Percentiles rank a stretch among this genome's conserved stretches.
These are phyloP conservation scores for Salix koriyanagi DNA, from an alignment of 345 rosid species.

Conservation along the genomic window DNA sequence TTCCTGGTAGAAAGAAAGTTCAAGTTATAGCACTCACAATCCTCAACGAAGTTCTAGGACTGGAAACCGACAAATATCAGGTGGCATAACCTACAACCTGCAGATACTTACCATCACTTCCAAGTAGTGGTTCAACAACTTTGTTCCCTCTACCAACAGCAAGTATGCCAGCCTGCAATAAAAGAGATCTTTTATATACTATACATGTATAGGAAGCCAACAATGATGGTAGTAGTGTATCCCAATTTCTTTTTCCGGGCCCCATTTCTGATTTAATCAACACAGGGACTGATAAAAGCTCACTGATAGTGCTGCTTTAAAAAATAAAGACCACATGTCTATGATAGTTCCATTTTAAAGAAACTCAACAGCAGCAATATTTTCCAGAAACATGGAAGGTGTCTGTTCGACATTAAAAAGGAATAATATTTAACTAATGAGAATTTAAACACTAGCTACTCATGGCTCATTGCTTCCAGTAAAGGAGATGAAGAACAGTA, in stretches of 20 bases:
- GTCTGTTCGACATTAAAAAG: no score
- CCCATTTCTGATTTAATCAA: no score
- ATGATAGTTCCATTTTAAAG: background rate
- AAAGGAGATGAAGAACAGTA: no score
- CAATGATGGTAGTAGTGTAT: no score
- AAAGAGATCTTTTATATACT: background rate
- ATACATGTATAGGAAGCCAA: background rate
- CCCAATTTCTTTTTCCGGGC: no score
- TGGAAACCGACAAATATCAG: background rate
- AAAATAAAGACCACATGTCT: background rate
- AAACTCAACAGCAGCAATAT: no score
- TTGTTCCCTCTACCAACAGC: conserved; percentile 92
- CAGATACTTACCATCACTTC: conserved; percentile 60
- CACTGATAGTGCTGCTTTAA: background rate
- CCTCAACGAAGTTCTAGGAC: background rate
- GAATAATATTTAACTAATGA: no score
- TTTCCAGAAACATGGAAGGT: no score
- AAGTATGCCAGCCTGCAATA: conserved; percentile 82
- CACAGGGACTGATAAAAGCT: background rate
- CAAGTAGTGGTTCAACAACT: conserved; percentile 66
- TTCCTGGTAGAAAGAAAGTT: conserved; percentile 44
- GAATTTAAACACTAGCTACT: no score
- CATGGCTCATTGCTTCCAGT: no score
- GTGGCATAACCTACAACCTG: background rate
- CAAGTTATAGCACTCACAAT: background rate